Base-by-base conservation (phyloP, 805 yeast genomes). In the Yamadazyma olivae region DNA sequence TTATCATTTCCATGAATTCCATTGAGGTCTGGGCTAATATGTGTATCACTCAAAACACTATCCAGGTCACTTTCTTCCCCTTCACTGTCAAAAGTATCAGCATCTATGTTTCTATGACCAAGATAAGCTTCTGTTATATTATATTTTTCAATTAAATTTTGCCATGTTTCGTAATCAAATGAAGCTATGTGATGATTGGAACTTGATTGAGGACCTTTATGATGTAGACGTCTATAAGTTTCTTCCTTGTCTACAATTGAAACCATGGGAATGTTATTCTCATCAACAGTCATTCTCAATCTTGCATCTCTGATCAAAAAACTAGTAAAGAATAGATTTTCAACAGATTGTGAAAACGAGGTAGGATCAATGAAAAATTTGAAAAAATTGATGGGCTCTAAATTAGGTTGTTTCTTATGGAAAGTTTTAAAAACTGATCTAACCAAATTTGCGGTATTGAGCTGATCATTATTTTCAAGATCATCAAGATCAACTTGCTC, bases 301-400 rank as follows among this genome's bases (percentile, higher is more conserved):
- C 68, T 76, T 0, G 85, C 89, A 49, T 86, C 95, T 48, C 81
- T 75, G 2, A 88, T 75, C 30, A 91, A 61, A 50, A 90, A 89
- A 53, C 95, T 83, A 0, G 86, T 72, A 50, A 81, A 85, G 50
- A 90, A 90, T 49, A 91, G 59, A 52, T 87, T 88, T 55, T 91
- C 97, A 2, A 90, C 80, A 1, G 89, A 75, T 53, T 82, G 89
- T 1, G 83, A 67, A 57, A 82, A 90, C 5, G 91, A 81, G 12
- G 61, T 43, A 1, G 96, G 96, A 53, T 91, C 80, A 14, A 90
- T 64, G 33, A 86, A 74, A 46, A 84, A 81, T 42, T 70, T 65
- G 51, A 77, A 86, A 30, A 89, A 63, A 36, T 77, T 76, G 6
- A 88, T 67, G 0, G 56, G 58, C 0, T 60, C 62, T 3, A 16